These are phyloP conservation scores for Mycena albidolilacea DNA, from an alignment of 768 basidiomycete genomes.

Conservation along the genomic window DNA sequence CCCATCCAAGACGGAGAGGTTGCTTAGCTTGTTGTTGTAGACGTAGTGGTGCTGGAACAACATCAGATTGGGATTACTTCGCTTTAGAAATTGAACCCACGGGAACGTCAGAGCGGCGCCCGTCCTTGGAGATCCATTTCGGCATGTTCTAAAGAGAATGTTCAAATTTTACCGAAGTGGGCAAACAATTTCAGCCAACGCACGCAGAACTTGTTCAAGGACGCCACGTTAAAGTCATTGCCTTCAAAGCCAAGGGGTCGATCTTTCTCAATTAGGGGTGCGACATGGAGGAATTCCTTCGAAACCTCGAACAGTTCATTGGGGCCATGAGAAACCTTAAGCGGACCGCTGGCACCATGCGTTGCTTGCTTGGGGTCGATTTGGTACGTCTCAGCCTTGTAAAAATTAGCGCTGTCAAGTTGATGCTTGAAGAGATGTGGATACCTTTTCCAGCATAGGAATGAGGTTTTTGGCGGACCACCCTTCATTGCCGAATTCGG, in stretches of 20 bases:
- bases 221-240: not conserved
- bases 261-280: not conserved
- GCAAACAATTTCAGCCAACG: not conserved
- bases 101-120: conserved; percentile 21
- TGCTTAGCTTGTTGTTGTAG: conserved; percentile 44
- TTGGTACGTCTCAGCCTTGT: conserved; percentile 51
- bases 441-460: conserved; percentile 45
- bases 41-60: conserved; percentile 44
- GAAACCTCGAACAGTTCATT: not conserved
- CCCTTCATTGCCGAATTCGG: conserved; percentile 40
- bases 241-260: not conserved
- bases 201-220: conserved; percentile 6
- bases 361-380: conserved; percentile 43
- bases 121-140: conserved; percentile 20
- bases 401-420: not conserved
- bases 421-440: not conserved
- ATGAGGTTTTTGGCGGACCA: conserved; percentile 46
- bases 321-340: not conserved
- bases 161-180: not conserved
- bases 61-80: not conserved
- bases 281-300: not conserved
- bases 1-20: conserved; percentile 43
- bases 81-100: not conserved
- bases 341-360: conserved; percentile 54
- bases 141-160: not conserved